Percentiles rank a stretch among this genome's conserved stretches.
phyloP scores from a whole-genome alignment of 495 filamentous ascomycete genomes.

The Podospora sp. region DNA sequence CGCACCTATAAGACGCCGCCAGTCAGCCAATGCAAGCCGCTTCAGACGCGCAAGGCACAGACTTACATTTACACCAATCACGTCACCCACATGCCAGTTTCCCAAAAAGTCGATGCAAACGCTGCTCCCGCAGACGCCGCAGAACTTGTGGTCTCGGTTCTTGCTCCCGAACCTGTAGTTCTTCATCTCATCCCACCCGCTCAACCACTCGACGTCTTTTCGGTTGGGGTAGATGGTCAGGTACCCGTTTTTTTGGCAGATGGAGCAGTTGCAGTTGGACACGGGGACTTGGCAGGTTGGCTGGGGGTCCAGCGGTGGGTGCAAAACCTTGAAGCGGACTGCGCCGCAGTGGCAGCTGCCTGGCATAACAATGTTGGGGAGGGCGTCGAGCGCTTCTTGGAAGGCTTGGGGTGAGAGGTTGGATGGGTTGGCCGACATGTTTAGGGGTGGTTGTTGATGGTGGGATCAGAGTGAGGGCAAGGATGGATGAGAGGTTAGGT shows the following conservation, averaged over 20 bases:
- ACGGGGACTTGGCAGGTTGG: constrained; percentile 4
- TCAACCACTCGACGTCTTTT: neutral
- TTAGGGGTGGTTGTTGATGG: too few species aligned
- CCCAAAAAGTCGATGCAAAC: constrained; percentile 7
- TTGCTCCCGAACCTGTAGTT: constrained; percentile 8
- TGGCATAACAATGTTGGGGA: neutral
- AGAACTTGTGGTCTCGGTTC: constrained; percentile 8
- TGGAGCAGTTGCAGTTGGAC: constrained; percentile 8
- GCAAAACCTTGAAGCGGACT: neutral
- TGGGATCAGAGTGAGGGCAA: too few species aligned
- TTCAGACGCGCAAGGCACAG: neutral
- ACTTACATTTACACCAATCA: constrained; percentile 7
- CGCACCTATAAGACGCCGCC: neutral
- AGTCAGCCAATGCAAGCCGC: neutral
- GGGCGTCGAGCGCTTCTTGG: neutral
- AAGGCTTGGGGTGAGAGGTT: neutral
- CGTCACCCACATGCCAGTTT: neutral
- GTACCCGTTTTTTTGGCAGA: constrained; percentile 1
- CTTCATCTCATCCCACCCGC: constrained; percentile 10
- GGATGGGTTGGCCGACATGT: neutral
- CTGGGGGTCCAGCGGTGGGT: neutral
- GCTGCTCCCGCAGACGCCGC: neutral
- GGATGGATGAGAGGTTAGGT: too few species aligned
- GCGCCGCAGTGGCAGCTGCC: constrained; percentile 11
- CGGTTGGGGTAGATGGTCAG: constrained; percentile 8